phyloP scores from a whole-genome alignment of 2,329 filamentous ascomycete genomes.

The Cladosporium oxysporum region DNA sequence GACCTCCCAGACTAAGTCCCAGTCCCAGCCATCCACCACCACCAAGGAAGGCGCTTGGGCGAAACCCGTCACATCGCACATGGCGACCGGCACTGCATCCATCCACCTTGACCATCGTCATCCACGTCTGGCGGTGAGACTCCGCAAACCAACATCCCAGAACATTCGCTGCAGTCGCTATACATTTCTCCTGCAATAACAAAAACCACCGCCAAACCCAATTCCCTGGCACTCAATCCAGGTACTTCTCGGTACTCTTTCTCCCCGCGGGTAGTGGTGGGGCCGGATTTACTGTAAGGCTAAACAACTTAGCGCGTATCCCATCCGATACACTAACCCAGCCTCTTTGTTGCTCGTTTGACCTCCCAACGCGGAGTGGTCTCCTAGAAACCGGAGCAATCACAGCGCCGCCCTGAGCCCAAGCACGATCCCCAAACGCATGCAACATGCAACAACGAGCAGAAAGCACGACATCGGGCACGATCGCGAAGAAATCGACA shows the following conservation, averaged over 20 bases:
- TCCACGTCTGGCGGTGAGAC: neutral
- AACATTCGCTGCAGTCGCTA: neutral
- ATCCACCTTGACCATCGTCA: neutral
- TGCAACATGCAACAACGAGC: conserved; percentile 4
- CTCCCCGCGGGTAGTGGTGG: conserved; percentile 2
- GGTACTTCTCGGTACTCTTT: neutral
- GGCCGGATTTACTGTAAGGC: conserved; percentile 4
- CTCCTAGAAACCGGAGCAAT: conserved; percentile 3
- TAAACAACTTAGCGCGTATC: neutral
- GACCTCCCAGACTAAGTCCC: too few relatives aligned
- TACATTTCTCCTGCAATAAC: neutral
- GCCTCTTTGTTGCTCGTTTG: conserved; percentile 3
- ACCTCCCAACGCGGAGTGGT: neutral
- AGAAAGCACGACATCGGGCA: neutral
- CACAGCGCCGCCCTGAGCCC: neutral
- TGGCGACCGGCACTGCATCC: neutral
- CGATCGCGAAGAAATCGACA: neutral
- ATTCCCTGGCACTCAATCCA: neutral
- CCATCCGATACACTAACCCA: conserved; percentile 1
- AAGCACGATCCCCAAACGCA: neutral
- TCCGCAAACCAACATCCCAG: neutral
- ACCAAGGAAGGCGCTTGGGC: too few relatives aligned
- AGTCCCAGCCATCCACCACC: too few relatives aligned
- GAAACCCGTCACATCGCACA: neutral
- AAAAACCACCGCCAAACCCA: neutral